Base-by-base conservation (phyloP, 441 rosid genomes). In the Viola pubescens region DNA sequence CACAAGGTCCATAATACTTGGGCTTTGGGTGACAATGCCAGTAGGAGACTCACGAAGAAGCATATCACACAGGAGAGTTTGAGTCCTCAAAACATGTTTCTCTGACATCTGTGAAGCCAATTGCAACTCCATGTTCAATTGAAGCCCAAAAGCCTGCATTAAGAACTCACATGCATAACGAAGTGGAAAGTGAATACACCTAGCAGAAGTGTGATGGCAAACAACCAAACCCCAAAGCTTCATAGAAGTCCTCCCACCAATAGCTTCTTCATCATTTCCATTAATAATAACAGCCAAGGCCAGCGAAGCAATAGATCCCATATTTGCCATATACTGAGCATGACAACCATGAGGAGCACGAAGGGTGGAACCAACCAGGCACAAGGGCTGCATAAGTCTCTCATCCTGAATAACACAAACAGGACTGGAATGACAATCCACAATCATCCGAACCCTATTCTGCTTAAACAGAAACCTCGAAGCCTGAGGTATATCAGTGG, bases 141-240 rank as follows among this genome's bases (percentile, higher is more conserved):
- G 98, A 63, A 92, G 87, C 39, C 95, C 98, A 54, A 92, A 89
- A 4, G 98, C 97, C 70, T 92, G 98, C 98, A 92, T 92, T 11
- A 92, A 70, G 71, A 92, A 92, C 81, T 89, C 98, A 60, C 97
- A 92, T 13, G 96, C 98, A 61, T 92, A 89, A 63, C 98, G 87
- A 12, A 89, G 77, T 13, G 96, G 97, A 67, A 92, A 92, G 0
- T 95, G 91, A 52, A 92, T 87, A 69, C 87, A 81, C 65, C 96
- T 80, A 48, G 97, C 75, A 5, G 96, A 87, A 6, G 98, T 87
- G 77, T 92, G 98, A 66, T 92, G 98, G 56, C 98, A 92, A 73
- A 92, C 98, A 43, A 92, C 95, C 67, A 92, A 77, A 65, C 98
- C 98, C 98, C 98, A 92, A 44, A 92, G 90, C 82, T 86, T 81